Evolutionary conservation across 164 flowering plant species (phyloP).

Genomic region (Aristolochia fimbriata): DNA sequence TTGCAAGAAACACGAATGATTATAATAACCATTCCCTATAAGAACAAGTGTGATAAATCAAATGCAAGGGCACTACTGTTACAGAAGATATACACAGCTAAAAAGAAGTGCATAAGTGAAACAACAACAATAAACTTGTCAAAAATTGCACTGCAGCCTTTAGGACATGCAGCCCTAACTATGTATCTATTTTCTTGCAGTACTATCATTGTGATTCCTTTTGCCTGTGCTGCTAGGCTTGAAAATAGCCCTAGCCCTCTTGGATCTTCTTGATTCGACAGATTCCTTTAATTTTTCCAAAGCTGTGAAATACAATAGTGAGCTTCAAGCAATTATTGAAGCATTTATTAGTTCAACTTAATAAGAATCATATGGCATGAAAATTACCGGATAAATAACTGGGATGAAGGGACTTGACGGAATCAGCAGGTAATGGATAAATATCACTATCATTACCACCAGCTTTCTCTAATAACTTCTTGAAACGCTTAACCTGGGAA

Average conservation of each 20-base stretch:
- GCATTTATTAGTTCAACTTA: not conserved
- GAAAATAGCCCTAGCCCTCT: slow-evolving; percentile 22
- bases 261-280: slow-evolving; percentile 40
- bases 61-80: no score
- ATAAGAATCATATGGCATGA: not conserved
- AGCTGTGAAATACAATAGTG: slow-evolving; percentile 24
- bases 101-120: not conserved
- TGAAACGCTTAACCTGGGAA: slow-evolving; percentile 54
- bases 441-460: slow-evolving; percentile 34
- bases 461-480: slow-evolving; percentile 63
- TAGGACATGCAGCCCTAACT: not conserved
- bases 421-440: slow-evolving; percentile 42
- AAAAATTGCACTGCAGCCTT: not conserved
- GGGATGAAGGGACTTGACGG: slow-evolving; percentile 39
- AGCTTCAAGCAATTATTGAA: not conserved
- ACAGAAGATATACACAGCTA: no score
- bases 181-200: not conserved
- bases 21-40: no score
- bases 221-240: slow-evolving; percentile 18
- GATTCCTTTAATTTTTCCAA: slow-evolving; percentile 56
- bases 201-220: slow-evolving; percentile 6
- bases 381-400: slow-evolving; percentile 49
- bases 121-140: not conserved
- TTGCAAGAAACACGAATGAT: no score
- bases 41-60: no score